These are phyloP conservation scores for Aspergillus spinulosporus DNA, from an alignment of 2,329 filamentous ascomycete genomes.

Conservation along the genomic window DNA sequence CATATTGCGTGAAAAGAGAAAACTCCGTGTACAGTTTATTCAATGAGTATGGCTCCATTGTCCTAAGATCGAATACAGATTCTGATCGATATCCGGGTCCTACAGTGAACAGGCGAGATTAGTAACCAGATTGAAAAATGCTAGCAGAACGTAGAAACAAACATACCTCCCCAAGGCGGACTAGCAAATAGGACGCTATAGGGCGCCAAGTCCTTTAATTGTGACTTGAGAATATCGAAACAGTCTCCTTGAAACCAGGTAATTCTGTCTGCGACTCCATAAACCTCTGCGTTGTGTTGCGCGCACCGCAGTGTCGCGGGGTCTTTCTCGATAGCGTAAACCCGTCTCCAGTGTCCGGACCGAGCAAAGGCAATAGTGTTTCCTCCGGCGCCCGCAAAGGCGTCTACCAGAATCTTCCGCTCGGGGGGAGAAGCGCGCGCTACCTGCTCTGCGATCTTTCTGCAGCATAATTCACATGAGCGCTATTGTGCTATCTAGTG, in stretches of 20 bases:
- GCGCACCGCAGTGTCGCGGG: conserved; percentile 79
- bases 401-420: conserved; percentile 74
- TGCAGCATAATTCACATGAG: conserved; percentile 30
- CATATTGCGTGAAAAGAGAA: conserved; percentile 49
- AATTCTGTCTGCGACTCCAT: conserved; percentile 75
- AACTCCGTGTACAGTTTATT: conserved; percentile 64
- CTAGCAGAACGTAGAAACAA: background rate
- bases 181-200: conserved; percentile 68
- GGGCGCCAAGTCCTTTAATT: conserved; percentile 49
- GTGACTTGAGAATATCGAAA: conserved; percentile 66
- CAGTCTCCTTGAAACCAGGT: conserved; percentile 86
- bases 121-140: no score
- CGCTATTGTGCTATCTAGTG: background rate
- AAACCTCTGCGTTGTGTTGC: conserved; percentile 85
- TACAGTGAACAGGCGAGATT: conserved; percentile 29
- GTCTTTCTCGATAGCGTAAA: conserved; percentile 89
- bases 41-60: conserved; percentile 85
- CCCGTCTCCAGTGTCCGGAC: conserved; percentile 72
- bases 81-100: conserved; percentile 64
- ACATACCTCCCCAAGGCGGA: conserved; percentile 71
- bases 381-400: conserved; percentile 87
- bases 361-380: conserved; percentile 94
- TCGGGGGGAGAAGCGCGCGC: conserved; percentile 53
- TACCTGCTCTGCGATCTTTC: conserved; percentile 75
- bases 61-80: conserved; percentile 76